Base-by-base conservation (phyloP, 2,329 filamentous ascomycete species). In the Aspergillus costaricaensis region DNA sequence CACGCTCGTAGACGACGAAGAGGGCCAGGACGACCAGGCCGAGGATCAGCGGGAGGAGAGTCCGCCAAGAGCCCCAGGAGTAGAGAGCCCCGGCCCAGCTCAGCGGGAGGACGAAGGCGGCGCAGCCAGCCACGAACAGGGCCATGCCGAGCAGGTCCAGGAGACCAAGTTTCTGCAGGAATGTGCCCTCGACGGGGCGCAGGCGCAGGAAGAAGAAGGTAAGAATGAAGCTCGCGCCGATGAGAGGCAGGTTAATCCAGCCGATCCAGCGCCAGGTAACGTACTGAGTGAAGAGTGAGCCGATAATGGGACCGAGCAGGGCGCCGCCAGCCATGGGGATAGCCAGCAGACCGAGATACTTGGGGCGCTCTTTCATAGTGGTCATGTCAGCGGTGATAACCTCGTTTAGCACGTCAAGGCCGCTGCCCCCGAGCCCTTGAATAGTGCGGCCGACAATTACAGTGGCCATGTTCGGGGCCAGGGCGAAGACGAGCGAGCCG, bases 321-420 rank as follows among this genome's bases (percentile, higher is more conserved):
- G 82, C 84, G 3, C 88, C 87, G 19, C 89, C 71, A 1, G 87
- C 87, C 89, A 89, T 87, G 0, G 90, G 84, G 54, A 87, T 81
- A 4, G 86, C 87, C 57, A 89, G 84, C 50, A 91, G 75, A 0
- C 87, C 88, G 67, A 86, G 88, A 68, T 87, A 80, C 65, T 76
- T 77, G 1, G 79, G 75, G n/a, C 79, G 72, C 44, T 74, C 74
- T 12, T 78, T 62, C 17, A 80, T 67, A 0, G 78, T 79, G 7
- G 80, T 76, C 47, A 81, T 76, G 30, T 81, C 78, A 9, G 77
- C 76, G 57, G 78, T 30, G 27, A 52, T 52, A 30, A 52, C 38
- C 17, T 21, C 32, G n/a, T 52, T 30, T n/a, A 52, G 27, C 15
- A 52, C 49, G 30, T 52, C 49, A 17, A 52, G 49, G 27, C 49